Evolutionary conservation across 2,329 filamentous ascomycete genomes (phyloP).

Genomic region (Ambrosiella xylebori): DNA sequence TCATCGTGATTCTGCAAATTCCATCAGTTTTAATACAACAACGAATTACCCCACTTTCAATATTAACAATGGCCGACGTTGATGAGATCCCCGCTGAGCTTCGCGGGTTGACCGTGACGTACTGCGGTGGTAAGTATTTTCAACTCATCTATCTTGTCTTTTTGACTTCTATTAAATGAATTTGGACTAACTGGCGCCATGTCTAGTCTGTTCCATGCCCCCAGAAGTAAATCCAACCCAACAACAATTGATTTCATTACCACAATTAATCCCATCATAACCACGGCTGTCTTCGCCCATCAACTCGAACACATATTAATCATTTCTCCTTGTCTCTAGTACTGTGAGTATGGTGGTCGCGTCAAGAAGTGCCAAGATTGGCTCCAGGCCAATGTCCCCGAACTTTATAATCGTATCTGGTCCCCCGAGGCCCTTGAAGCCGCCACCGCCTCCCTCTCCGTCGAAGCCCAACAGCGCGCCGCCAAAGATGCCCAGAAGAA

Average conservation of each 20-base stretch:
- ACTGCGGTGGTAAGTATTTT: slow-evolving; percentile 39
- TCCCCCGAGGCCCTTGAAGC: slow-evolving; percentile 71
- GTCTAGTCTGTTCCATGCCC: slow-evolving; percentile 44
- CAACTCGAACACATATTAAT: slow-evolving; percentile 3
- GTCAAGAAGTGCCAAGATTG: slow-evolving; percentile 95
- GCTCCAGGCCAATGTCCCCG: slow-evolving; percentile 59
- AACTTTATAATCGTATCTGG: slow-evolving; percentile 66
- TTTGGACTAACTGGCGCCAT: neutral
- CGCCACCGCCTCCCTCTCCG: slow-evolving; percentile 67
- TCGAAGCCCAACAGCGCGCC: slow-evolving; percentile 85
- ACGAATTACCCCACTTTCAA: neutral
- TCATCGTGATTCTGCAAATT: too few relatives aligned
- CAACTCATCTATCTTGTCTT: neutral
- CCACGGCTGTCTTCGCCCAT: too few relatives aligned
- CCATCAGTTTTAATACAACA: too few relatives aligned
- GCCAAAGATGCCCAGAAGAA: slow-evolving; percentile 96
- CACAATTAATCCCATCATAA: too few relatives aligned
- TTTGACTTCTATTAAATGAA: neutral
- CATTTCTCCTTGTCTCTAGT: slow-evolving; percentile 29
- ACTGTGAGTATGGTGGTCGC: slow-evolving; percentile 96
- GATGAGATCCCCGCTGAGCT: slow-evolving; percentile 11
- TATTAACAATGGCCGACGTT: slow-evolving; percentile 9
- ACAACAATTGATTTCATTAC: neutral
- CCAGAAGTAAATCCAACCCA: slow-evolving; percentile 35
- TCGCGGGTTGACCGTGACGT: slow-evolving; percentile 23